Percentiles rank a stretch among this genome's conserved stretches.
These are phyloP conservation scores for Psilocybe subaeruginosa DNA, from an alignment of 768 basidiomycete species.

Conservation along the genomic window DNA sequence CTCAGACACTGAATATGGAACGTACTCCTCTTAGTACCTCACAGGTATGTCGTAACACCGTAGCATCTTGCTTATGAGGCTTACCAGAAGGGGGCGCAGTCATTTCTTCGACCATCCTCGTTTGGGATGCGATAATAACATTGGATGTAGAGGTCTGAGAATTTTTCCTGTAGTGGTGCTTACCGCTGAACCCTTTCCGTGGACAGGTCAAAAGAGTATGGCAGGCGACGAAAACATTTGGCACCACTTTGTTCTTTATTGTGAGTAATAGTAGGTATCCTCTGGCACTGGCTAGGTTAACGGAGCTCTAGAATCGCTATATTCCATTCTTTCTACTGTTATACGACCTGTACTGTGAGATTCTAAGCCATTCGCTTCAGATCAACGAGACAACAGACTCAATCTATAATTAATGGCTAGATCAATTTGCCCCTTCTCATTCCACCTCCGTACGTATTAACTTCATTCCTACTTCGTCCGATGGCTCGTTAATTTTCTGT, in stretches of 20 bases:
- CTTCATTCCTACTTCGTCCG: neutral
- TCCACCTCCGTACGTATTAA: neutral
- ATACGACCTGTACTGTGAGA: slow-evolving; percentile 15
- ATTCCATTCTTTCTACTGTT: slow-evolving; percentile 11
- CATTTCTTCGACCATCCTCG: neutral
- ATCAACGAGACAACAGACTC: too few relatives aligned
- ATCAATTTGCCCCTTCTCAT: neutral
- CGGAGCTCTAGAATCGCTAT: slow-evolving; percentile 13
- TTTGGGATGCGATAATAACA: neutral
- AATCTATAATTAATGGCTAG: neutral
- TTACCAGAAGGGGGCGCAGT: neutral
- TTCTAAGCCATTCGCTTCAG: too few relatives aligned
- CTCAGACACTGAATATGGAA: too few relatives aligned
- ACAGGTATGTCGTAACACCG: neutral
- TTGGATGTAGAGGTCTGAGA: neutral
- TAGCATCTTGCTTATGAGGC: too few relatives aligned
- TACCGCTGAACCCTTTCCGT: neutral
- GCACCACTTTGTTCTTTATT: slow-evolving; percentile 14
- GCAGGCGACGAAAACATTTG: slow-evolving; percentile 8
- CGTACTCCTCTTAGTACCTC: neutral
- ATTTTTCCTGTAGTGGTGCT: neutral
- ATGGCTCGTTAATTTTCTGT: neutral
- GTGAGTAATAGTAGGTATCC: neutral
- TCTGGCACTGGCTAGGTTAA: neutral
- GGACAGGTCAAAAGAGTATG: slow-evolving; percentile 12